phyloP scores from a whole-genome alignment of 257 asterid species.

The Lycium ferocissimum region DNA sequence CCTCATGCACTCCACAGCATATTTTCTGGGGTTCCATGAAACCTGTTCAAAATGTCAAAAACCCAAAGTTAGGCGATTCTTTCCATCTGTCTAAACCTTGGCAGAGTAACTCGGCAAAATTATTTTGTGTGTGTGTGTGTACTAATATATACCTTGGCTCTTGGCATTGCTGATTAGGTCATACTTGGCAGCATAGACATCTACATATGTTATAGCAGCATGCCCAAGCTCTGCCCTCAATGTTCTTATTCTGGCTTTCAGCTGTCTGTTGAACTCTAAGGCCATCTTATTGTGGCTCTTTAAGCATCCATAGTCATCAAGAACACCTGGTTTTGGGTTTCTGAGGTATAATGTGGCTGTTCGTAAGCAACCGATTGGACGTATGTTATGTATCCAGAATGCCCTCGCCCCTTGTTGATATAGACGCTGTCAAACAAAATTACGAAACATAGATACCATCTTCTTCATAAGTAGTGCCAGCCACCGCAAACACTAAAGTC shows the following conservation, averaged over 20 bases:
- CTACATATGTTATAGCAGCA: constrained; percentile 63
- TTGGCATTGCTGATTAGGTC: constrained; percentile 60
- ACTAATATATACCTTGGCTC: constrained; percentile 45
- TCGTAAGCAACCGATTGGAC: constrained; percentile 78
- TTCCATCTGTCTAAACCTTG: neutral
- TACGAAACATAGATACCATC: neutral
- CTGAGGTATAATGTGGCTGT: constrained; percentile 37
- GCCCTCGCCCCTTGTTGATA: constrained; percentile 63
- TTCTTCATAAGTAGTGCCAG: neutral
- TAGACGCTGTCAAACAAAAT: constrained; percentile 45
- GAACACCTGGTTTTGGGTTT: constrained; percentile 48
- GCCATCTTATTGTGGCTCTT: constrained; percentile 63
- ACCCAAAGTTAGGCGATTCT: neutral
- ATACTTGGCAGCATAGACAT: constrained; percentile 68
- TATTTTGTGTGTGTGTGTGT: neutral
- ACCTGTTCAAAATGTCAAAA: constrained; percentile 49
- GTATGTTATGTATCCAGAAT: constrained; percentile 80
- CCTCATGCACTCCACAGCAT: constrained; percentile 73
- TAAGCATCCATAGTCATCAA: constrained; percentile 70
- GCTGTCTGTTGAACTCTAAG: constrained; percentile 52
- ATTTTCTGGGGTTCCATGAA: constrained; percentile 54
- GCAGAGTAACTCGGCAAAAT: neutral
- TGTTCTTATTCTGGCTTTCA: constrained; percentile 45
- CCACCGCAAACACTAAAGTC: neutral
- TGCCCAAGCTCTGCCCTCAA: constrained; percentile 52